Conservation (phyloP, 2,329 filamentous ascomycete genomes). For the Thielaviopsis ethacetica region DNA sequence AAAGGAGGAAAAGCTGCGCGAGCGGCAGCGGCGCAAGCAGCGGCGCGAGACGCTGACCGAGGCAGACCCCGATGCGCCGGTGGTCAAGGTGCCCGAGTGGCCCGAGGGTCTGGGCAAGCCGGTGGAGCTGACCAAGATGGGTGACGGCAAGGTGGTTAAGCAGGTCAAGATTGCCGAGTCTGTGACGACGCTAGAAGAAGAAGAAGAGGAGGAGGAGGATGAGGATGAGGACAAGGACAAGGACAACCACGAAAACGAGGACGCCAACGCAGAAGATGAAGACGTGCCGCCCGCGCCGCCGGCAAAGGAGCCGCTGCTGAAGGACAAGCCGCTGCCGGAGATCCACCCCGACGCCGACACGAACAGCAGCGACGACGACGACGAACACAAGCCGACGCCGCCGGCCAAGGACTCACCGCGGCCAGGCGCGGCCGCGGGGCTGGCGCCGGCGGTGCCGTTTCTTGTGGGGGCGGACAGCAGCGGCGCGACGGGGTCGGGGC, state of each 20-base stretch:
- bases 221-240: no score
- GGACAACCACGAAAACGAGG: no score
- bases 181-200: neutral
- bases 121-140: neutral
- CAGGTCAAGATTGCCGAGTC: constrained; percentile 6
- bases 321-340: constrained; percentile 14
- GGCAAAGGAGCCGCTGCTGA: constrained; percentile 10
- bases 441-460: neutral
- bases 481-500: constrained; percentile 14
- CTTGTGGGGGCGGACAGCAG: constrained; percentile 2
- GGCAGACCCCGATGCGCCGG: neutral
- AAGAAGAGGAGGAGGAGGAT: constrained; percentile 18
- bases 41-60: constrained; percentile 1
- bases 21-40: constrained; percentile 1
- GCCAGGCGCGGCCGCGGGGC: neutral
- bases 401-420: neutral
- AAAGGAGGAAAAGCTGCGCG: constrained; percentile 10
- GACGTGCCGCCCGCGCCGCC: constrained; percentile 11
- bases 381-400: neutral
- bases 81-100: neutral
- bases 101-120: neutral
- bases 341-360: constrained; percentile 12
- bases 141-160: constrained; percentile 15
- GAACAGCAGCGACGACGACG: neutral
- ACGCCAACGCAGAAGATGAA: constrained; percentile 13